Conservation (phyloP, 257 asterid species). For the Echites panduratus region DNA sequence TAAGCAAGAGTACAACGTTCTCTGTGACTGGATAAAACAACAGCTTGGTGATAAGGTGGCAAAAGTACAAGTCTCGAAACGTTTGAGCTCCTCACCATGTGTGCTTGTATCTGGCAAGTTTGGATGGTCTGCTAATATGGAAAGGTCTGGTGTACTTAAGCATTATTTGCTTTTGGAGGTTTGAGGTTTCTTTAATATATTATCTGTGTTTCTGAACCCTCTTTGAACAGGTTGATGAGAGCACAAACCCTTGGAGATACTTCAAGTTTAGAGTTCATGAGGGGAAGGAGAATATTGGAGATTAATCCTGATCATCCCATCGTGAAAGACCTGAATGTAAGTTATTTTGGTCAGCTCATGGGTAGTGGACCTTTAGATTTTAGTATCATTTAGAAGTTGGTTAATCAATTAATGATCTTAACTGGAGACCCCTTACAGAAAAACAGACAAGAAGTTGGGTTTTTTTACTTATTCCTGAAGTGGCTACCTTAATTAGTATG, state of each 20-base stretch:
- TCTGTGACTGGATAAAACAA: constrained; percentile 95
- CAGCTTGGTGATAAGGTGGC: constrained; percentile 97
- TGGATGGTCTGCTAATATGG: constrained; percentile 99
- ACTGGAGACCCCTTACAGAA: not conserved
- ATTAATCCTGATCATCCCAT: constrained; percentile 95
- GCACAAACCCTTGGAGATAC: constrained; percentile 98
- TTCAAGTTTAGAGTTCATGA: constrained; percentile 89
- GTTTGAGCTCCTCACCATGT: constrained; percentile 95
- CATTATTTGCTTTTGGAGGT: not conserved
- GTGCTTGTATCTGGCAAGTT: constrained; percentile 99
- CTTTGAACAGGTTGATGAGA: constrained; percentile 62
- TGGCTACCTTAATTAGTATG: not conserved
- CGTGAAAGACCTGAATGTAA: constrained; percentile 84
- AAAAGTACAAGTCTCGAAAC: constrained; percentile 88
- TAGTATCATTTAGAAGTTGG: too few species aligned
- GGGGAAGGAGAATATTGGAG: constrained; percentile 94
- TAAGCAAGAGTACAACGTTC: constrained; percentile 74
- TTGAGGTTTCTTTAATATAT: not conserved
- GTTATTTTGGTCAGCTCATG: constrained; percentile 8
- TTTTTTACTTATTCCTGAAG: not conserved
- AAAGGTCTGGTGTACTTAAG: constrained; percentile 45
- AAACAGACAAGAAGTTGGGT: not conserved
- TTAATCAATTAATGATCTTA: not conserved
- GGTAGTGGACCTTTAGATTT: not conserved
- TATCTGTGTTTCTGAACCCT: not conserved